These are phyloP conservation scores for Geum urbanum DNA, from an alignment of 306 rosid species.

Conservation along the genomic window DNA sequence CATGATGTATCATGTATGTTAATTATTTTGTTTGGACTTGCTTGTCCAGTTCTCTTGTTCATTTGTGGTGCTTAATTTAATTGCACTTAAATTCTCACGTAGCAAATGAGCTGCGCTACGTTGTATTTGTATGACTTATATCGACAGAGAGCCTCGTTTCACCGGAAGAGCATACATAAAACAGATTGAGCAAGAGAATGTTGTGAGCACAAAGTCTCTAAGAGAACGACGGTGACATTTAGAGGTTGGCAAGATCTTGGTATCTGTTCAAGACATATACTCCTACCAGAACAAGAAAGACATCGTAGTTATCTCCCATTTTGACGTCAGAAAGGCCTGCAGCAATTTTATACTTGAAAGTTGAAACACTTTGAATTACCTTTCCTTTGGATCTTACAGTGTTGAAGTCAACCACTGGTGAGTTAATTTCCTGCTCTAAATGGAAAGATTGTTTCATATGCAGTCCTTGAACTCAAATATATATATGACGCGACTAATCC, in stretches of 20 bases:
- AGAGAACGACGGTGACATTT: background rate
- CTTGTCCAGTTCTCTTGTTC: background rate
- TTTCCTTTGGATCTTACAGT: background rate
- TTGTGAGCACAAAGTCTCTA: background rate
- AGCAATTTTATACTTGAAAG: background rate
- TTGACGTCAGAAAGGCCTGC: background rate
- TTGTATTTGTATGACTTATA: background rate
- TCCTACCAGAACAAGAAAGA: background rate
- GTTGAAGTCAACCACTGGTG: background rate
- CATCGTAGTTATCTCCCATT: background rate
- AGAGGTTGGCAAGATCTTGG: background rate
- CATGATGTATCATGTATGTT: too few relatives aligned
- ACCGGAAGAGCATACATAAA: background rate
- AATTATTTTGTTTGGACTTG: background rate
- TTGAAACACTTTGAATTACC: background rate
- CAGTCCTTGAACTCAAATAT: background rate
- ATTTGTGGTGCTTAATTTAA: too few relatives aligned
- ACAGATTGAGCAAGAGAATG: background rate
- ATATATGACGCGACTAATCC: too few relatives aligned
- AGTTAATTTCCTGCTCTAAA: slow-evolving; percentile 10
- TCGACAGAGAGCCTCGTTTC: background rate
- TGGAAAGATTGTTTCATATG: slow-evolving; percentile 13
- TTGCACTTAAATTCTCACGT: too few relatives aligned
- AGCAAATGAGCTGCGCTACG: background rate
- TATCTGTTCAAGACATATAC: background rate